These are phyloP conservation scores for Atalantia buxifolia DNA, from an alignment of 345 rosid species.

Conservation along the genomic window DNA sequence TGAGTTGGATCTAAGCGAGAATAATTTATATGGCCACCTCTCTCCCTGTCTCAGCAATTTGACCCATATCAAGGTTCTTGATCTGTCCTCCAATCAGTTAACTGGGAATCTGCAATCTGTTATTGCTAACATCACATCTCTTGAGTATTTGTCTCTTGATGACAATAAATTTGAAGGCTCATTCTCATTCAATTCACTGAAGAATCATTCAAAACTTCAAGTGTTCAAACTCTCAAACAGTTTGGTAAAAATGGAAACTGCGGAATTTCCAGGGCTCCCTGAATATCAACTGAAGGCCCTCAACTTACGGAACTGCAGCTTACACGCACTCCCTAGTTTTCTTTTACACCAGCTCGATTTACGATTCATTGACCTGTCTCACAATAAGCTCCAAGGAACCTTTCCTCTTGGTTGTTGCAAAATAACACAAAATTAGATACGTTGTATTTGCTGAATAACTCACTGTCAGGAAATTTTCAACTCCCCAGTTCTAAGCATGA, in stretches of 20 bases:
- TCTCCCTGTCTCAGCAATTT: slow-evolving; percentile 7
- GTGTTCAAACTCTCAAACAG: background rate
- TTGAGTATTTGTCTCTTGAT: background rate
- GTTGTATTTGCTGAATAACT: background rate
- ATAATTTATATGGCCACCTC: background rate
- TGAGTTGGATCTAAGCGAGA: background rate
- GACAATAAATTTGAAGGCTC: background rate
- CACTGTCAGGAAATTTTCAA: background rate
- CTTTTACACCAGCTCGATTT: background rate
- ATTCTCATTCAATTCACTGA: background rate
- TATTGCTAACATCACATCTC: background rate
- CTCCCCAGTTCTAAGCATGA: background rate
- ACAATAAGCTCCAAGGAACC: background rate
- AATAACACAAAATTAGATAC: background rate
- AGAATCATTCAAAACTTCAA: background rate
- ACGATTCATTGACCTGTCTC: background rate
- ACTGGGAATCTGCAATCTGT: slow-evolving; percentile 1
- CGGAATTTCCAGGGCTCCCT: background rate
- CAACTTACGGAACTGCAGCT: background rate
- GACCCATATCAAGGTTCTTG: slow-evolving; percentile 3
- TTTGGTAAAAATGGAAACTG: background rate
- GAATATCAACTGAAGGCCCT: slow-evolving; percentile 1
- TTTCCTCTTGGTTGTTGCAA: background rate
- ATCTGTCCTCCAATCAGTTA: slow-evolving; percentile 6
- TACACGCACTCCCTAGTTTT: background rate